Evolutionary conservation across 176 grass and related monocot species (phyloP), one percentile per base, ranked within the genome.

Genomic region (Neostapfia colusana): DNA sequence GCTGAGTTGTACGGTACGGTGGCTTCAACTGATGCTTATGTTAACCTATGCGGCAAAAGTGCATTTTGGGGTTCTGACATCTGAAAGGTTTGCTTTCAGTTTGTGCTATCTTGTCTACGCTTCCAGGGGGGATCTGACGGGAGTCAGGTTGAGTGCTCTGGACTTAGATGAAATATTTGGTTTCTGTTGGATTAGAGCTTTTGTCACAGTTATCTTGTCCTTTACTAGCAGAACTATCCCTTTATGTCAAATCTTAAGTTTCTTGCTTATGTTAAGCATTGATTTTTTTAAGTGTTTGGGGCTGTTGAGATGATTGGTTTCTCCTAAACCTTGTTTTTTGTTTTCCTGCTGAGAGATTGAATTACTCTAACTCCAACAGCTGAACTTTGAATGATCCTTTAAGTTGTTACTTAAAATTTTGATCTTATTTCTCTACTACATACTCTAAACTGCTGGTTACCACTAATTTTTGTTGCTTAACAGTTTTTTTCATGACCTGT

Each of bases 401-500:
- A n/a, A 53, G 2, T 25, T 46, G 16, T 76, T 46, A 10, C 38
- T 31, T 5, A 5, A 75, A 61, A 24, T 56, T 62, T 46, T 76
- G 16, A 35, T 34, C 17, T 34, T 63, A 7, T 13, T 63, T 18
- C 24, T 2, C n/a, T n/a, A n/a, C n/a, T 21, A 43, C 13, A 44
- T 71, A 5, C 60, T 38, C 14, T n/a, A 35, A 7, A 50, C 67
- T 24, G 20, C 37, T 72, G 13, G 26, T 63, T 2, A 9, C 20
- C 59, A 3, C 15, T 13, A 9, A 42, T 1, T 35, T 38, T 5
- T 13, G 21, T 67, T 49, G 34, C 49, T 78, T 55, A 68, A 68
- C 67, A 56, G 44, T 7, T 73, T 7, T 7, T 53, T 84, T 4
- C n/a, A 24, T 78, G 5, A 66, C 78, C 21, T 84, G 28, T 79